A percentile compares a stretch with the other conserved stretches of the same genome.
Conservation (phyloP, 2,329 filamentous ascomycete species). For the Fusarium penzigii region DNA sequence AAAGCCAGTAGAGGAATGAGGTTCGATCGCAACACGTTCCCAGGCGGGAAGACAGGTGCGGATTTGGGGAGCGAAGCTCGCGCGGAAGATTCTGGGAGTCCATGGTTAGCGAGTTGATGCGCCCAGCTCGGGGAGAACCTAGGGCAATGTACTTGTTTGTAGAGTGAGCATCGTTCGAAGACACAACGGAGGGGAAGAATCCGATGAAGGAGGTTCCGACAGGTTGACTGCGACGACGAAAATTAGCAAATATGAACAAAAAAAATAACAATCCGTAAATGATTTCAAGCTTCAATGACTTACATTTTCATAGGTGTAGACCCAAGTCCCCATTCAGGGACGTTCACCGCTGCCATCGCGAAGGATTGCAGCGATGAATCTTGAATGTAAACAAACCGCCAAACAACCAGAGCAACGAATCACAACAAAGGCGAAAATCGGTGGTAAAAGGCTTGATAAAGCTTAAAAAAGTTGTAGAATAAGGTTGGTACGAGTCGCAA, state of each 20-base stretch:
- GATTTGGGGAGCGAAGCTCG: slow-evolving; percentile 16
- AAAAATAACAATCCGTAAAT: background rate
- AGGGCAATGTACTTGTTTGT: slow-evolving; percentile 17
- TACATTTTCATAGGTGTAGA: slow-evolving; percentile 22
- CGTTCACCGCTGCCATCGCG: slow-evolving; percentile 24
- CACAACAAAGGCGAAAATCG: background rate
- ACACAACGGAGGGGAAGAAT: slow-evolving; percentile 26
- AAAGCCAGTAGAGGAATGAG: slow-evolving; percentile 24
- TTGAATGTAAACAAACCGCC: slow-evolving; percentile 32
- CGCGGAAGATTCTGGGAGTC: background rate
- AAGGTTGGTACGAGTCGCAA: slow-evolving; percentile 1
- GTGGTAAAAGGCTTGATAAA: slow-evolving; percentile 9
- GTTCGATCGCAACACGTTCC: slow-evolving; percentile 32
- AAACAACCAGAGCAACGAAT: slow-evolving; percentile 20
- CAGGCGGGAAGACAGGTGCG: slow-evolving; percentile 30
- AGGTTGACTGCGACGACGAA: slow-evolving; percentile 19
- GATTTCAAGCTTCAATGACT: background rate
- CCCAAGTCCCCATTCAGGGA: slow-evolving; percentile 27
- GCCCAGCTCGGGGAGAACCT: background rate
- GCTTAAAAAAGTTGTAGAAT: slow-evolving; percentile 4
- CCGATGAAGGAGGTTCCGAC: slow-evolving; percentile 26
- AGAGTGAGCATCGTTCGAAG: slow-evolving; percentile 5
- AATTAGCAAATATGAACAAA: slow-evolving; percentile 14
- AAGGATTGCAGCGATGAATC: slow-evolving; percentile 22
- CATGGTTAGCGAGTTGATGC: background rate